Evolutionary conservation across 129 eudicot genomes (phyloP).

Genomic region (Ambrosia trifida): DNA sequence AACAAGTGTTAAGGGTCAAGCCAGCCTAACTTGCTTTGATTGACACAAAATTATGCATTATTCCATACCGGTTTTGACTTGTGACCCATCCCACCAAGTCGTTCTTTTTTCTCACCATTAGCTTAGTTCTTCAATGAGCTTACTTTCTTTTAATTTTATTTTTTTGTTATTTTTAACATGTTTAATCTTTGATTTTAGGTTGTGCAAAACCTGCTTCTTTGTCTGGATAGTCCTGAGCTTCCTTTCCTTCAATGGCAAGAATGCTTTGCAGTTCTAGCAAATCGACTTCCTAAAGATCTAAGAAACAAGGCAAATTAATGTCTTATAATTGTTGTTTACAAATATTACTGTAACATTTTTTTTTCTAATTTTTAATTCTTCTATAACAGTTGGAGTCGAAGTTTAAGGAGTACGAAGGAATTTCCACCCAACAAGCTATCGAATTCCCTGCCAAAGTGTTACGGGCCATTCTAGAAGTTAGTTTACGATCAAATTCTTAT

Average conservation of each 20-base stretch:
- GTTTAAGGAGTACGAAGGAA: conserved; percentile 67
- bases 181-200: conserved; percentile 45
- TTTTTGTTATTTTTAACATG: neutral
- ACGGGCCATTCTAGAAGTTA: conserved; percentile 79
- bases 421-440: conserved; percentile 54
- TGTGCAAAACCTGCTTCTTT: conserved; percentile 79
- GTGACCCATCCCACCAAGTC: neutral
- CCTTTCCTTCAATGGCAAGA: conserved; percentile 99
- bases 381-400: conserved; percentile 71
- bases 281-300: conserved; percentile 85
- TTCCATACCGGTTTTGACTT: neutral
- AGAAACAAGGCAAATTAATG: conserved; percentile 52
- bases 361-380: neutral
- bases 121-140: neutral
- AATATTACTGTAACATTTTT: neutral
- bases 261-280: conserved; percentile 89
- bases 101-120: neutral
- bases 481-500: conserved; percentile 21
- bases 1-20: neutral
- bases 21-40: neutral
- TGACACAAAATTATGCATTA: neutral
- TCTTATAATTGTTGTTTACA: conserved; percentile 1
- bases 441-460: conserved; percentile 89
- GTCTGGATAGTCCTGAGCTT: conserved; percentile 95
- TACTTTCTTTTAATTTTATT: neutral